phyloP scores from a whole-genome alignment of 1,139 yeast genomes.

The Kodamaea arcana region DNA sequence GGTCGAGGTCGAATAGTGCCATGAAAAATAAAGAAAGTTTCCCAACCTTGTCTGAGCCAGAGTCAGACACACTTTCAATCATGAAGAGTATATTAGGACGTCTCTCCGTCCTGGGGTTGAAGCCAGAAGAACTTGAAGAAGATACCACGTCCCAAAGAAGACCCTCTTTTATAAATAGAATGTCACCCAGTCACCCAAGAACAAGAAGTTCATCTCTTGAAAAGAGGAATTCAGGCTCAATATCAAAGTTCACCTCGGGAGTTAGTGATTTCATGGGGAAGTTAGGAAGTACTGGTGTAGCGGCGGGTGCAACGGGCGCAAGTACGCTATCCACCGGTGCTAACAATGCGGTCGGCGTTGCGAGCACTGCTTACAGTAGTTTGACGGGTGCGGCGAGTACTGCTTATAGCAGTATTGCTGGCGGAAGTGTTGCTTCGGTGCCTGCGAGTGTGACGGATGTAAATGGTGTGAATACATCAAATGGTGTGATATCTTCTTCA shows the following conservation, averaged over 20 bases:
- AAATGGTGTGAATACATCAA: not conserved
- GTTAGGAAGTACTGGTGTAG: slow-evolving; percentile 21
- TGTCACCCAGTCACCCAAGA: slow-evolving; percentile 34
- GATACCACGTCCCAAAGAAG: slow-evolving; percentile 13
- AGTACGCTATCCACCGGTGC: no score
- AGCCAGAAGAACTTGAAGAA: slow-evolving; percentile 6
- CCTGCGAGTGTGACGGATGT: no score
- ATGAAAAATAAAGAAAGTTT: slow-evolving; percentile 24
- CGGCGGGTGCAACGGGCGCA: no score
- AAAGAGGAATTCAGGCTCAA: not conserved
- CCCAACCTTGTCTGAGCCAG: slow-evolving; percentile 20
- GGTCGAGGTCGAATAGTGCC: slow-evolving; percentile 35
- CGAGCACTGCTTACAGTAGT: no score
- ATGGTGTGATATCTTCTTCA: not conserved
- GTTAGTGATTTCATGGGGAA: slow-evolving; percentile 44
- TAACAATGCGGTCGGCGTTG: no score
- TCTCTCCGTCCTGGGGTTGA: slow-evolving; percentile 23
- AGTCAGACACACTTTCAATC: slow-evolving; percentile 23
- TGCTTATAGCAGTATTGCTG: no score
- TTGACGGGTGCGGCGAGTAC: no score
- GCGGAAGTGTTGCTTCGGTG: no score
- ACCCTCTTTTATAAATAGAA: slow-evolving; percentile 23
- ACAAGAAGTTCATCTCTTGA: slow-evolving; percentile 40
- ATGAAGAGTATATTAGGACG: slow-evolving; percentile 36
- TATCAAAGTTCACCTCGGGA: slow-evolving; percentile 31